These are phyloP conservation scores for Aureoboletus auriporus DNA, from an alignment of 768 basidiomycete species.

Conservation along the genomic window DNA sequence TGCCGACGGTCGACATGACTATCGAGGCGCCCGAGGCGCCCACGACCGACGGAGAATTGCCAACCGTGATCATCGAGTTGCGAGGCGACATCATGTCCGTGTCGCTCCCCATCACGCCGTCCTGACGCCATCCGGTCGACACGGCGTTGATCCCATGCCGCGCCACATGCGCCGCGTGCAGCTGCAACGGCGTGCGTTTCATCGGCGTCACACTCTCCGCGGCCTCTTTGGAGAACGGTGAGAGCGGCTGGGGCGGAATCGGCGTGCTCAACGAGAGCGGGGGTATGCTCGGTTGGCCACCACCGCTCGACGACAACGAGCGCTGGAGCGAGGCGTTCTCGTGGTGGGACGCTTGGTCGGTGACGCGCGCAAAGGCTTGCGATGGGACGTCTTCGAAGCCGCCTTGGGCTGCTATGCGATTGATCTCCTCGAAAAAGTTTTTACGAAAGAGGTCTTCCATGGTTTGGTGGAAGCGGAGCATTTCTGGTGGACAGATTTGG, in stretches of 20 bases:
- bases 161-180: constrained; percentile 76
- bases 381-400: constrained; percentile 44
- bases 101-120: constrained; percentile 38
- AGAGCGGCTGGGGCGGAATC: constrained; percentile 43
- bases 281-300: constrained; percentile 34
- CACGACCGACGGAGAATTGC: constrained; percentile 37
- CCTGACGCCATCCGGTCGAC: constrained; percentile 66
- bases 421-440: constrained; percentile 81
- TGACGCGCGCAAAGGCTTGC: constrained; percentile 39
- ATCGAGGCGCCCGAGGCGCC: constrained; percentile 52
- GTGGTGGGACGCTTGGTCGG: constrained; percentile 46
- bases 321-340: constrained; percentile 44
- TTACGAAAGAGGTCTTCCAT: constrained; percentile 82
- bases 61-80: constrained; percentile 73
- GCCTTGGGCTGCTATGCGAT: constrained; percentile 59
- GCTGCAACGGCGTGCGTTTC: constrained; percentile 73
- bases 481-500: constrained; percentile 77
- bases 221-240: constrained; percentile 27
- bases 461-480: constrained; percentile 89
- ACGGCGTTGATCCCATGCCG: constrained; percentile 82
- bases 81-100: constrained; percentile 53
- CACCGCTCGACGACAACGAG: constrained; percentile 41
- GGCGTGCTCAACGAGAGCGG: constrained; percentile 50
- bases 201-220: constrained; percentile 19
- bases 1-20: constrained; percentile 60